These are phyloP conservation scores for Backusella liffmaniae DNA, from an alignment of 192 early-diverging fungal species.

Conservation along the genomic window DNA sequence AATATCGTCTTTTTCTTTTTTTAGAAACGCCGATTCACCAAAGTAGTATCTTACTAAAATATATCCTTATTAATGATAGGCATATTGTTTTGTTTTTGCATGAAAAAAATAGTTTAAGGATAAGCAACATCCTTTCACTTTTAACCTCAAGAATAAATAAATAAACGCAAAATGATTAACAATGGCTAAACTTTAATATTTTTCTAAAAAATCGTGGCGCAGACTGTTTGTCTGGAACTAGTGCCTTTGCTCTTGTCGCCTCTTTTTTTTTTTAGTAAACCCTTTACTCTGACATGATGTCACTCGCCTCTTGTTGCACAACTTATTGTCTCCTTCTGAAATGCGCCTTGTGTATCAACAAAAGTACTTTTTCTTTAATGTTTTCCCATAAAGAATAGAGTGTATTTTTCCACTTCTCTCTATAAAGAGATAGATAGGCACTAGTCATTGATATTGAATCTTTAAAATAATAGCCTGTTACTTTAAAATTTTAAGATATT, in stretches of 20 bases:
- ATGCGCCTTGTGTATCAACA: not conserved
- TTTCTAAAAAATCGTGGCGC: not conserved
- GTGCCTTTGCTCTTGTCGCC: not conserved
- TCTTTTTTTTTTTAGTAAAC: not conserved
- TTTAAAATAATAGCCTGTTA: not conserved
- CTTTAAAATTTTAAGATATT: not conserved
- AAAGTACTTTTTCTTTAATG: not conserved
- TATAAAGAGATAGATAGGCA: not conserved
- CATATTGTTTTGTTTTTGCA: not conserved
- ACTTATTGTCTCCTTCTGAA: not conserved
- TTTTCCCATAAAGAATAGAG: not conserved
- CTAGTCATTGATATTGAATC: not conserved
- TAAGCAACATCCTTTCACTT: not conserved
- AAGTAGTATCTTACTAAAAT: not conserved
- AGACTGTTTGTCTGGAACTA: not conserved
- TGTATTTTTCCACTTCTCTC: not conserved
- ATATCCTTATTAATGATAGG: not conserved
- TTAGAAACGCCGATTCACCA: not conserved
- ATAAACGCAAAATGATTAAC: not conserved
- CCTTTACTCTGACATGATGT: not conserved
- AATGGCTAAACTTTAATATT: not conserved
- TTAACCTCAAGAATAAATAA: not conserved
- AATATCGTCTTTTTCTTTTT: not conserved
- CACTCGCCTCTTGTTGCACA: not conserved
- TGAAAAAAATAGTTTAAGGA: not conserved